These are phyloP conservation scores for Lepidium sativum DNA, from an alignment of 345 rosid genomes.

Conservation along the genomic window DNA sequence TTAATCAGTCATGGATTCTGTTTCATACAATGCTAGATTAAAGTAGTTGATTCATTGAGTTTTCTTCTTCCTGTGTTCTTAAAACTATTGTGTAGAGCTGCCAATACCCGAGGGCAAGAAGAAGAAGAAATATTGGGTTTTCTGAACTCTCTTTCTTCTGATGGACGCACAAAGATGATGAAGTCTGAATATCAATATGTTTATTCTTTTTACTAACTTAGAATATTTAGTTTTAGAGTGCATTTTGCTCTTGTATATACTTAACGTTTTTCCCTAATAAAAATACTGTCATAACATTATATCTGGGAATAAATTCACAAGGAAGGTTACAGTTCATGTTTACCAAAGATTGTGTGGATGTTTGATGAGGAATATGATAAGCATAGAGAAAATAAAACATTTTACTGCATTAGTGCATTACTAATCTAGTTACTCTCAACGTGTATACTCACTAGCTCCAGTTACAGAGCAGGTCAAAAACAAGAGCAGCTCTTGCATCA, in stretches of 20 bases:
- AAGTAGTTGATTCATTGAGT: not conserved
- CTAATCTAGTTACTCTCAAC: not conserved
- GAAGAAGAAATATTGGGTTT: slow-evolving; percentile 31
- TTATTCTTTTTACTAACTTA: slow-evolving; percentile 24
- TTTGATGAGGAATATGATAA: not conserved
- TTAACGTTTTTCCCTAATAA: not conserved
- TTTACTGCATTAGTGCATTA: not conserved
- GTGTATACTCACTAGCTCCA: not conserved
- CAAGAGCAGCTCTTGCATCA: not conserved
- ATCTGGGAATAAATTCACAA: not conserved
- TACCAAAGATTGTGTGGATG: not conserved
- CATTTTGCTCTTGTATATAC: slow-evolving; percentile 14
- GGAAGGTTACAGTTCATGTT: not conserved
- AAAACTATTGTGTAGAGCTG: slow-evolving; percentile 13
- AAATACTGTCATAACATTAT: not conserved
- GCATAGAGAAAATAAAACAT: not conserved
- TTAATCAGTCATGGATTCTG: not conserved
- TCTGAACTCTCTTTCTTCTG: slow-evolving; percentile 12
- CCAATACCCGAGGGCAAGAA: slow-evolving; percentile 23
- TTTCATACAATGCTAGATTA: not conserved
- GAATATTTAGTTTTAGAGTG: not conserved
- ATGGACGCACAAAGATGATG: not conserved
- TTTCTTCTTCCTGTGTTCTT: not conserved
- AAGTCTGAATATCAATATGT: not conserved
- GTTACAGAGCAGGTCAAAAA: not conserved